These are phyloP conservation scores for Raphanus raphanistrum DNA, from an alignment of 345 rosid genomes.

Conservation along the genomic window DNA sequence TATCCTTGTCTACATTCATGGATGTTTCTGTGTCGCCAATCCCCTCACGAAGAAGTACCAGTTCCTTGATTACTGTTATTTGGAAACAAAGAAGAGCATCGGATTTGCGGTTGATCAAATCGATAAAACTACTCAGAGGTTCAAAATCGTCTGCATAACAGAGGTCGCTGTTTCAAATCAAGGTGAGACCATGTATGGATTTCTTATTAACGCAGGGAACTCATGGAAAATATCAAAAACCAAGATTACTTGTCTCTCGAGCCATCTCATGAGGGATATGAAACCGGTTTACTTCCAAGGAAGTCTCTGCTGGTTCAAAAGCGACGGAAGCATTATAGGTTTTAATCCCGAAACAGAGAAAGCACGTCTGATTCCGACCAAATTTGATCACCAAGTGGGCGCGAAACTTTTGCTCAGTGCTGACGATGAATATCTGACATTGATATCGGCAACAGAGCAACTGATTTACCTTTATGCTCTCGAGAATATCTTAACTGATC, in stretches of 20 bases:
- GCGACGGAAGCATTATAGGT: background rate
- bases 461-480: background rate
- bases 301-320: constrained; percentile 18
- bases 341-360: constrained; percentile 8
- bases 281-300: constrained; percentile 12
- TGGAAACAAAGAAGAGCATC: background rate
- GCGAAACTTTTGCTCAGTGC: background rate
- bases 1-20: background rate
- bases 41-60: constrained; percentile 8
- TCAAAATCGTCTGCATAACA: background rate
- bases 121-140: background rate
- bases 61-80: background rate
- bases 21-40: constrained; percentile 4
- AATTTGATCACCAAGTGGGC: background rate
- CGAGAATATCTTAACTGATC: background rate
- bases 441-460: background rate
- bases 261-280: background rate
- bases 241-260: background rate
- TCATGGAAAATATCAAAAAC: constrained; percentile 13
- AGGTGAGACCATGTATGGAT: background rate
- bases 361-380: background rate
- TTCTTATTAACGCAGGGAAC: background rate
- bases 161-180: background rate
- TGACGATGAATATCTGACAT: background rate
- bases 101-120: constrained; percentile 17